Base-by-base conservation (phyloP, 495 filamentous ascomycete species). In the Daldinia decipiens region DNA sequence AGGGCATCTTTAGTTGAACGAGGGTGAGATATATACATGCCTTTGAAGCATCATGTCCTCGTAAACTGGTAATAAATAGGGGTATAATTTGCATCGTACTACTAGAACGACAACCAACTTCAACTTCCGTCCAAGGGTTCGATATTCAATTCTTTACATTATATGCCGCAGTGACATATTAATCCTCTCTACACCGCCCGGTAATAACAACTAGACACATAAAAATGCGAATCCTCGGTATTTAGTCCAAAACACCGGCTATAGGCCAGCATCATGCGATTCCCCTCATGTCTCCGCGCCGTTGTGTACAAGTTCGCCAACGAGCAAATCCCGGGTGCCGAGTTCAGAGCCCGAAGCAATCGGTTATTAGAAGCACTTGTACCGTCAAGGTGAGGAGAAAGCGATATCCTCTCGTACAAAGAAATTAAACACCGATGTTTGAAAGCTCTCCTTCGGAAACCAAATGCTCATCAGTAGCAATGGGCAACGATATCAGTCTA, bases 281-380 rank as follows among this genome's bases (percentile, higher is more conserved):
- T 57, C 69, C 68, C 69, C 69, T 72, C 69, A 63, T 63, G 11
- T 29, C 40, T 60, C 32, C 29, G 36, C 9, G 24, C 40, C 15
- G 54, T 40, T n/a, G 5, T 1, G 24, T n/a, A 26, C 52, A 53
- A 13, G 50, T 31, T 15, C 51, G 26, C 11, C 17, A 45, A 19
- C n/a, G 31, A 67, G 32, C 69, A 72, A 72, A 72, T 72, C 69
- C 69, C 69, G 54, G 64, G 59, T 51, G 27, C 71, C 71, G 67
- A 73, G 8, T 5, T 62, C 71, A 70, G 65, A 67, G 52, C 67
- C 66, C 63, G 71, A 67, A 21, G 29, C 15, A 8, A 1, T 38
- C 24, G 29, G 12, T 50, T 58, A 67, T 67, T 55, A 54, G 34
- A 56, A 52, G 45, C 26, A 15, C 21, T 17, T 24, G 0, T 53